Base-by-base conservation (phyloP, 768 basidiomycete species). In the Kwoniella heveanensis region DNA sequence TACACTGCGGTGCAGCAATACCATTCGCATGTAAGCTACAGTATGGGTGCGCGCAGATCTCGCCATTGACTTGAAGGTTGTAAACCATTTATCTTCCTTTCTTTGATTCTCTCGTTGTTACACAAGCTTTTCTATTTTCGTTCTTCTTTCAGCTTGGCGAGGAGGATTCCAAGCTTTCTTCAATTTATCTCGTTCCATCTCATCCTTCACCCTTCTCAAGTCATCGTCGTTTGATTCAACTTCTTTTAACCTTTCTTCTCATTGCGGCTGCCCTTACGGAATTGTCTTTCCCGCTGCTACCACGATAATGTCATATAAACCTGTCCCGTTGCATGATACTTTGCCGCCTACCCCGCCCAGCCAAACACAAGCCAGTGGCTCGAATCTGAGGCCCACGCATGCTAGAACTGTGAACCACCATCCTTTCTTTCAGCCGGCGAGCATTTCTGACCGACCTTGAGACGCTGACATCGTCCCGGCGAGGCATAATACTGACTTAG, bases 341-440 rank as follows among this genome's bases (percentile, higher is more conserved):
- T 30, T 30, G 1, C 54, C 60, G 37, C 47, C 60, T 21, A 17
- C 29, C 5, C 60, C 60, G 30, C 46, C 53, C 15, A 56, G 49
- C 27, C 25, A 54, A 21, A 17, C 52, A 8, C 30, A 39, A 51
- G 30, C 58, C 21, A 51, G 49, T 51, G 32, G 29, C 15, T 51
- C 58, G 2, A 30, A 29, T n/a, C 13, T 50, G 22, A 26, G 22
- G 25, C 48, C 48, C 2, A 24, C 5, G 19, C 50, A 60, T 52
- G 15, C 30, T 17, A 49, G 58, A 37, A 52, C 58, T 37, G 58
- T 60, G 49, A 48, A 39, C 49, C 27, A 48, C n/a, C 22, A 13
- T 25, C 29, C 29, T 26, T 49, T 6, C 25, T 26, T 26, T 49
- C 22, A 49, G 2, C 48, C 5, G 32, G 32, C 32, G n/a, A n/a